phyloP scores from a whole-genome alignment of 2,329 filamentous ascomycete genomes.

The Botryotinia narcissicola region DNA sequence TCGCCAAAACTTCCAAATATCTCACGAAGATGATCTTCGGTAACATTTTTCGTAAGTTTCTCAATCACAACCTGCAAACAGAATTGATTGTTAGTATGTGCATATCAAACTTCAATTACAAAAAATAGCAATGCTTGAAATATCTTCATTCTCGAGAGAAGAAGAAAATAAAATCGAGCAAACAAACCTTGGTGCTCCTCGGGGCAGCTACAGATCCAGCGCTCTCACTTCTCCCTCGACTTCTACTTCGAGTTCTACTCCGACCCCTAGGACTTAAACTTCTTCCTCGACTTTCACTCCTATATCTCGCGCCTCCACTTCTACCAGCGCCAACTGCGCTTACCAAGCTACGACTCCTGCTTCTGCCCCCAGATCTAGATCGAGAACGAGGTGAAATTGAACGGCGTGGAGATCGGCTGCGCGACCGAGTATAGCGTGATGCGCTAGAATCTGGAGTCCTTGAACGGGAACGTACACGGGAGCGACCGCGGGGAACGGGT shows the following conservation, averaged over 20 bases:
- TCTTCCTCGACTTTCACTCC: conserved; percentile 36
- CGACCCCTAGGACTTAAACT: conserved; percentile 38
- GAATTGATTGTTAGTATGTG: conserved; percentile 41
- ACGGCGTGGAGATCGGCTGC: conserved; percentile 34
- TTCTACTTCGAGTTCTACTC: conserved; percentile 9
- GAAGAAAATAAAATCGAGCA: neutral
- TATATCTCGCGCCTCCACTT: conserved; percentile 1
- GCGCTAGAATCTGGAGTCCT: conserved; percentile 36
- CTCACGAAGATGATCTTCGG: conserved; percentile 80
- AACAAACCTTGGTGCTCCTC: conserved; percentile 53
- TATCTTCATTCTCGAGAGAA: neutral
- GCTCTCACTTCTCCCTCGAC: conserved; percentile 31
- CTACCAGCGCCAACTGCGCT: conserved; percentile 1
- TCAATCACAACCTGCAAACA: conserved; percentile 77
- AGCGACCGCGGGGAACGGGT: conserved; percentile 30
- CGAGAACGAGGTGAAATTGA: conserved; percentile 36
- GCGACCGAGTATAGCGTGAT: conserved; percentile 28
- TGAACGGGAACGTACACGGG: conserved; percentile 27
- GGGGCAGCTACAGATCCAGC: conserved; percentile 34
- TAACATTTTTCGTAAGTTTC: conserved; percentile 92
- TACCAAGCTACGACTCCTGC: conserved; percentile 27
- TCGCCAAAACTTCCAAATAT: conserved; percentile 88
- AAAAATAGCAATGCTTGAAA: neutral
- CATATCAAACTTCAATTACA: conserved; percentile 23
- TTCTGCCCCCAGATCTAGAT: conserved; percentile 34